Base-by-base conservation (phyloP, 345 rosid species). In the Salix suchowensis region DNA sequence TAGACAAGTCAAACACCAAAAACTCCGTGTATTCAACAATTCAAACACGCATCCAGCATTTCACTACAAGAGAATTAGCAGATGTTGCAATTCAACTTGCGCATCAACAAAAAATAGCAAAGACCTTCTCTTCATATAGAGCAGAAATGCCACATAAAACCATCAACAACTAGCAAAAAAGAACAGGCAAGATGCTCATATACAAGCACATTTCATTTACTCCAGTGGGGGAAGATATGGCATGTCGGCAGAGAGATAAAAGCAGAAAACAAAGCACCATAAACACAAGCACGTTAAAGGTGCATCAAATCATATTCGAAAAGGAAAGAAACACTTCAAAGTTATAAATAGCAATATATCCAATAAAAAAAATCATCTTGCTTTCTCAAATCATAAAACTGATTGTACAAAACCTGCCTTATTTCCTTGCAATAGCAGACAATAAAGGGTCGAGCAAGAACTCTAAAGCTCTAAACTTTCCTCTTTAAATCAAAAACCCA, bases 401-500 rank as follows among this genome's bases (percentile, higher is more conserved):
- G 55, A 46, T 46, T 46, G 15, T 46, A 14, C 50, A 46, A 46
- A 46, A 46, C 55, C 55, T 50, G 55, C 55, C 55, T 16, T 50
- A 50, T 50, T n/a, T n/a, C n/a, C 50, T n/a, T 68, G n/a, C 42
- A 55, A 55, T 14, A 65, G 39, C 71, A 46, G 58, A 62, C 65
- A 67, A 79, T 37, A 68, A 23, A 40, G n/a, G 24, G 65, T 73
- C 79, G 74, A 74, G 60, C 71, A 67, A 73, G 74, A 73, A 54
- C 52, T 24, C 54, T 68, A 26, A 36, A 67, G 55, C 55, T 50
- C 55, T 50, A 50, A 50, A 50, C 55, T 50, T 50, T 50, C 55
- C 21, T 50, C 55, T 50, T 50, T 50, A 50, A 50, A 50, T 18
- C 55, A 14, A 66, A 70, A 74, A 15, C 76, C 73, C 78, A 75